These are phyloP conservation scores for Coemansia sp. DNA, from an alignment of 192 early-diverging fungal genomes.

Conservation along the genomic window DNA sequence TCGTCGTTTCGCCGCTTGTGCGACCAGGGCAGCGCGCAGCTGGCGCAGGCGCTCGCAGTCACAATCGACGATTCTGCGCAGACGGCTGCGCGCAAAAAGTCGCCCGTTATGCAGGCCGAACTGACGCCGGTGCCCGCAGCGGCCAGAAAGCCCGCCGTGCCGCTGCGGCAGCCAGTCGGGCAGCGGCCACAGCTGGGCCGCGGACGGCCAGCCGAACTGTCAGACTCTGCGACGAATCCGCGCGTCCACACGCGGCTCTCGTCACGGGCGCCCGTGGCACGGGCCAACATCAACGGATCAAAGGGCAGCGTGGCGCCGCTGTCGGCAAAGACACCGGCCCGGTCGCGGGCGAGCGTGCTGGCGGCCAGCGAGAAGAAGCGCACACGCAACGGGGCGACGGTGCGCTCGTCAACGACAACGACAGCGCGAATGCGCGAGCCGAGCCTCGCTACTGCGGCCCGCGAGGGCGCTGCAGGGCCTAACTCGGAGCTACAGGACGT, in stretches of 20 bases:
- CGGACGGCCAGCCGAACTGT: not conserved
- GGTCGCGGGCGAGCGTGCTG: slow-evolving; percentile 4
- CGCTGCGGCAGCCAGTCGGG: not conserved
- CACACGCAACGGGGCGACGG: slow-evolving; percentile 29
- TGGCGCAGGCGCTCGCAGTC: slow-evolving; percentile 6
- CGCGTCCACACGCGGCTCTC: slow-evolving; percentile 17
- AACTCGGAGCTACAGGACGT: no score
- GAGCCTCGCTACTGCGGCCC: not conserved
- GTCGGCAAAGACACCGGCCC: slow-evolving; percentile 21
- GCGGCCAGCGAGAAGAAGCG: slow-evolving; percentile 43
- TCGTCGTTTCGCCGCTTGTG: slow-evolving; percentile 46
- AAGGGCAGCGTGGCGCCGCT: not conserved
- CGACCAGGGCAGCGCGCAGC: slow-evolving; percentile 23
- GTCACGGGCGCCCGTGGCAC: not conserved
- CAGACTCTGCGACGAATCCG: slow-evolving; percentile 3
- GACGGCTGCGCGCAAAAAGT: not conserved
- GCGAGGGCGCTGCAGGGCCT: no score
- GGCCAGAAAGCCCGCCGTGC: not conserved
- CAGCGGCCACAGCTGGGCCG: slow-evolving; percentile 3
- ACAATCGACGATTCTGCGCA: not conserved
- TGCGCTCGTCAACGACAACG: slow-evolving; percentile 11
- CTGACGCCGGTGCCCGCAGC: slow-evolving; percentile 6
- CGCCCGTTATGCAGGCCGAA: not conserved
- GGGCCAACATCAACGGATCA: not conserved
- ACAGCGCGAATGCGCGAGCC: slow-evolving; percentile 1